Base-by-base conservation (phyloP, 78 protist species). In the Pigoraptor vietnamica region DNA sequence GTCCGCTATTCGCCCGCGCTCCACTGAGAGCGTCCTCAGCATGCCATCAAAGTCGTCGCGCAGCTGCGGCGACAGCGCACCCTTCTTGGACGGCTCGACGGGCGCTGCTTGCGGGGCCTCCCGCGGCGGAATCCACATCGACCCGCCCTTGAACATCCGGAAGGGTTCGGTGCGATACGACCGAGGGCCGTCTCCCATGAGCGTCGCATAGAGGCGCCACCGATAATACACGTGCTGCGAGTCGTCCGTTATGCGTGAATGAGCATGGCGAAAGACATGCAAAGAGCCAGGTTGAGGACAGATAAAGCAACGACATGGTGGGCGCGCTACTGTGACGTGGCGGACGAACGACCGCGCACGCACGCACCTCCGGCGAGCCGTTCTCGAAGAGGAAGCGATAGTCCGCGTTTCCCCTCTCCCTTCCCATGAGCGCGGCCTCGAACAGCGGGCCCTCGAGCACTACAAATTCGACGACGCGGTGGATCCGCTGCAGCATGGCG, bases 51-150 rank as follows among this genome's bases (percentile, higher is more conserved):
- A 48, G 6, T 48, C 67, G 67, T 48, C 67, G 29, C 14, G 6
- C 6, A 48, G 67, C 14, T 48, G 67, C 6, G 67, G 67, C 14
- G 67, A 14, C 29, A 48, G 67, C 29, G 67, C 67, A 14, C 67
- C 67, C 67, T 48, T 48, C 67, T 48, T 48, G 67, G 14, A 14
- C 67, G 67, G 67, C 14, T 0, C 90, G 90, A 23, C 40, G 24
- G 24, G 56, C 48, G 35, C 36, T 14, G 67, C 39, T 1, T 0
- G 84, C 90, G 0, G 37, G 37, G 79, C 25, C 1, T 33, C 37
- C 24, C 23, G 38, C 35, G 95, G 95, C 1, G 95, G 95, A 23
- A 93, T 10, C 95, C 95, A 93, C 89, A 14, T 24, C 29, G 95
- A 88, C 37, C 95, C 95, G 38, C 39, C 90, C 37, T 25, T 23